Conservation (phyloP, 257 asterid species). For the Thymus quinquecostatus region DNA sequence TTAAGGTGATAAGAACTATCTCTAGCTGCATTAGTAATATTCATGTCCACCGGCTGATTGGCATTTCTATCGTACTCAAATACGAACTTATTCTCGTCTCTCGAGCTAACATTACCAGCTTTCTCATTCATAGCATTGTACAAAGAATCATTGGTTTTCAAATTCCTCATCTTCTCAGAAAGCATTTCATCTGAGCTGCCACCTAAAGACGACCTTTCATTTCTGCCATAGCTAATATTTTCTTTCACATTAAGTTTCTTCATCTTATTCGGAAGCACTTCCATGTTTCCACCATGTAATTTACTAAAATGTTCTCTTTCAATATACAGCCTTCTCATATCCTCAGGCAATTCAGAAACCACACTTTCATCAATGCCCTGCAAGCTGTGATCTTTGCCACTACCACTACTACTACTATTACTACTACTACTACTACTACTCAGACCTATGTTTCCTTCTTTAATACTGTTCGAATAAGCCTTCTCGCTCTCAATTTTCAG, state of each 20-base stretch:
- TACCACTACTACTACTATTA: slow-evolving; percentile 21
- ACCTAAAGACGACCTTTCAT: slow-evolving; percentile 24
- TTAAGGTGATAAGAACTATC: slow-evolving; percentile 25
- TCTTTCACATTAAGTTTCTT: slow-evolving; percentile 62
- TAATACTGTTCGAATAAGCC: slow-evolving; percentile 23
- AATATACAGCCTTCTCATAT: slow-evolving; percentile 59
- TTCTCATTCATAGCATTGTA: slow-evolving; percentile 30
- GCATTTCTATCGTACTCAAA: slow-evolving; percentile 28
- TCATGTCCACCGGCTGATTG: slow-evolving; percentile 21
- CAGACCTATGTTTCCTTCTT: slow-evolving; percentile 32
- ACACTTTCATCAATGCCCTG: slow-evolving; percentile 41
- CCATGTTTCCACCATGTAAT: slow-evolving; percentile 34
- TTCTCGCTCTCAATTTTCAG: slow-evolving; percentile 52
- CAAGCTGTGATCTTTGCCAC: slow-evolving; percentile 35
- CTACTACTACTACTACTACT: not conserved
- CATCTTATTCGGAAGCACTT: slow-evolving; percentile 59
- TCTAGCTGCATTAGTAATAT: slow-evolving; percentile 28
- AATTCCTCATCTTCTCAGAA: slow-evolving; percentile 36
- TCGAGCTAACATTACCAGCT: slow-evolving; percentile 33
- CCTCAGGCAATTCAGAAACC: slow-evolving; percentile 60
- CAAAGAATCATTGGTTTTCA: slow-evolving; percentile 43
- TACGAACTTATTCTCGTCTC: slow-evolving; percentile 22
- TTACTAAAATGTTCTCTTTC: slow-evolving; percentile 40
- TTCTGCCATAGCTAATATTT: slow-evolving; percentile 32
- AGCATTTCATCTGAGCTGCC: slow-evolving; percentile 37